Evolutionary conservation across 2,329 filamentous ascomycete species (phyloP).

Genomic region (Eutypella sp.): DNA sequence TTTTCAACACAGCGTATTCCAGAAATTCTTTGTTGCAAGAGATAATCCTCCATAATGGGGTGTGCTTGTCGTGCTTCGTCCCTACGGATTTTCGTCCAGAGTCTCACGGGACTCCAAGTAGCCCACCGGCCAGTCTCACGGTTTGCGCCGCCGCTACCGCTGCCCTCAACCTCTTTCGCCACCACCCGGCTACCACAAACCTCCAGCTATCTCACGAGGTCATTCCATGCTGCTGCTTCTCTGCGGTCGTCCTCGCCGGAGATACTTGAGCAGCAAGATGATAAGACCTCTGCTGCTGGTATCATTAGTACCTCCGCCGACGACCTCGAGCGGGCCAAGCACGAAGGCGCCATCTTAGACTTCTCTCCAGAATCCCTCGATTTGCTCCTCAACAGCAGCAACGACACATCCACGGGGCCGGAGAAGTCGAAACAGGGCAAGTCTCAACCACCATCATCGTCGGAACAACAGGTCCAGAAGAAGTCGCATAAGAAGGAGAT

Average conservation of each 20-base stretch:
- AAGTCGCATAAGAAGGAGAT: too few relatives aligned
- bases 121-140: conserved; percentile 11
- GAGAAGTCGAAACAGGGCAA: too few relatives aligned
- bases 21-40: too few relatives aligned
- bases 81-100: conserved; percentile 44
- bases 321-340: conserved; percentile 16
- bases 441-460: conserved; percentile 4
- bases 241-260: conserved; percentile 10
- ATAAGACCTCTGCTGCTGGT: not conserved
- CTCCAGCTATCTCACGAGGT: conserved; percentile 7
- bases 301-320: conserved; percentile 8
- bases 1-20: too few relatives aligned
- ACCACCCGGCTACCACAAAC: conserved; percentile 7
- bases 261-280: conserved; percentile 1
- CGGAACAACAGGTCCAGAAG: too few relatives aligned
- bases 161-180: conserved; percentile 8
- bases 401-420: too few relatives aligned
- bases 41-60: too few relatives aligned
- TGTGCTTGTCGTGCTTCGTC: conserved; percentile 44
- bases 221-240: conserved; percentile 18
- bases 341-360: conserved; percentile 25
- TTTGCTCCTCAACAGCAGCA: too few relatives aligned
- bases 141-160: conserved; percentile 7
- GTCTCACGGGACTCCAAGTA: conserved; percentile 29
- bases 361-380: conserved; percentile 31